Evolutionary conservation across 805 yeast species (phyloP).

Genomic region (Candida alai): DNA sequence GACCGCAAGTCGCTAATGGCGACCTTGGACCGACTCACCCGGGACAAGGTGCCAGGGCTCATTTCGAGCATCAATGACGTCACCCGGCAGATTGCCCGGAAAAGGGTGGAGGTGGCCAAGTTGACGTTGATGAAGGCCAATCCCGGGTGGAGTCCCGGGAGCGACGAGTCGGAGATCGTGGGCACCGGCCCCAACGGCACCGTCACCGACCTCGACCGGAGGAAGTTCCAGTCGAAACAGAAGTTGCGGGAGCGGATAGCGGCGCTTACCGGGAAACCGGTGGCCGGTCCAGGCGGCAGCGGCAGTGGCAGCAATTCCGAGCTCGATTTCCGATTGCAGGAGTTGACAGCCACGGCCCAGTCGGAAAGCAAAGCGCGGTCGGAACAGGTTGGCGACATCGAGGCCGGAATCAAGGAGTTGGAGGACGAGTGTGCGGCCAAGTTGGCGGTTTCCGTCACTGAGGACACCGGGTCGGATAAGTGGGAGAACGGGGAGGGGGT

Average conservation of each 20-base stretch:
- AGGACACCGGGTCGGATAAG: slow-evolving; percentile 54
- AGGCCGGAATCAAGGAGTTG: slow-evolving; percentile 62
- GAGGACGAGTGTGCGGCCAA: slow-evolving; percentile 45
- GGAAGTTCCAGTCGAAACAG: slow-evolving; percentile 77
- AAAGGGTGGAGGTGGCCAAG: slow-evolving; percentile 63
- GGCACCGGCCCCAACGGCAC: slow-evolving; percentile 89
- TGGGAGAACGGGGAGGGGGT: slow-evolving; percentile 85
- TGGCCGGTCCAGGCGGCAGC: slow-evolving; percentile 16
- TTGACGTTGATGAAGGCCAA: slow-evolving; percentile 52
- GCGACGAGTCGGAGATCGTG: slow-evolving; percentile 38
- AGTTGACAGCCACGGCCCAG: slow-evolving; percentile 48
- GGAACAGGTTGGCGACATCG: slow-evolving; percentile 65
- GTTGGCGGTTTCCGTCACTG: slow-evolving; percentile 39
- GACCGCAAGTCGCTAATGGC: slow-evolving; percentile 50
- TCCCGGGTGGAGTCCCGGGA: slow-evolving; percentile 54
- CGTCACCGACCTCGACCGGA: slow-evolving; percentile 77
- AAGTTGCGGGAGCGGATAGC: slow-evolving; percentile 85
- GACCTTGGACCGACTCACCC: slow-evolving; percentile 57
- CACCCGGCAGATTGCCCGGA: slow-evolving; percentile 64
- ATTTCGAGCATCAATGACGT: slow-evolving; percentile 58
- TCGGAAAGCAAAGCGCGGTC: slow-evolving; percentile 54
- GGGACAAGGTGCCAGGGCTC: slow-evolving; percentile 67
- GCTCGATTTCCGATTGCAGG: slow-evolving; percentile 51
- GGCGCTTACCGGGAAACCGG: slow-evolving; percentile 72
- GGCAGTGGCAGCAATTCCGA: slow-evolving; percentile 44